Percentiles rank a stretch among this genome's conserved stretches.
Evolutionary conservation across 2,329 filamentous ascomycete genomes (phyloP).

Genomic region (Arachnomyces sp.): DNA sequence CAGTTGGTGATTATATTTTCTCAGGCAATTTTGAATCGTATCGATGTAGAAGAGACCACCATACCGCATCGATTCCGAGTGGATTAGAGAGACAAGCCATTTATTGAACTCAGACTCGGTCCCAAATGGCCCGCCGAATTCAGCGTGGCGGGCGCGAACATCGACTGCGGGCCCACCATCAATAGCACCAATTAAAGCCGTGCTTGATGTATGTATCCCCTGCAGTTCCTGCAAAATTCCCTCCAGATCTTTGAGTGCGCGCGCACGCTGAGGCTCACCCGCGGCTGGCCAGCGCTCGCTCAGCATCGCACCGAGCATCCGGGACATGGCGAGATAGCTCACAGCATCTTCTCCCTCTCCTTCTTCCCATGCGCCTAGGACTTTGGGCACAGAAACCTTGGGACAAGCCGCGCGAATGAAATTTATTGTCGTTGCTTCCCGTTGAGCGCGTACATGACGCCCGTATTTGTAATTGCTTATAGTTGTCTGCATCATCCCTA

Average conservation of each 20-base stretch:
- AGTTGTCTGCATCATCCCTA: no score
- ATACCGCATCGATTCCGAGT: slow-evolving; percentile 13
- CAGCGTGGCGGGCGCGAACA: slow-evolving; percentile 12
- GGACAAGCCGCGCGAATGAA: slow-evolving; percentile 16
- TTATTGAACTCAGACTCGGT: slow-evolving; percentile 19
- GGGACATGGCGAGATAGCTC: slow-evolving; percentile 19
- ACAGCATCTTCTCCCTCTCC: slow-evolving; percentile 11
- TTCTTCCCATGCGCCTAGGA: slow-evolving; percentile 21
- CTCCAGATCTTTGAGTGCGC: slow-evolving; percentile 13
- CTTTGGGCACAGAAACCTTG: slow-evolving; percentile 17
- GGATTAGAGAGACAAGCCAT: slow-evolving; percentile 13
- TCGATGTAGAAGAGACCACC: slow-evolving; percentile 10
- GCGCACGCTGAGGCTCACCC: slow-evolving; percentile 11
- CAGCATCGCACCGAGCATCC: slow-evolving; percentile 16
- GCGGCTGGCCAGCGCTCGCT: slow-evolving; percentile 12
- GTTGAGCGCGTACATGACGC: slow-evolving; percentile 11
- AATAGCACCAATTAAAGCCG: slow-evolving; percentile 7
- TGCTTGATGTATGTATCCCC: slow-evolving; percentile 14
- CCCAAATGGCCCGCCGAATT: slow-evolving; percentile 18
- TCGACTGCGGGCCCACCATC: slow-evolving; percentile 16
- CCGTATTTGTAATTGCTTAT: no score
- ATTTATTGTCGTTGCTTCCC: slow-evolving; percentile 22
- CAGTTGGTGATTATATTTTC: slow-evolving; percentile 14
- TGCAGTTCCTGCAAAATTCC: slow-evolving; percentile 19
- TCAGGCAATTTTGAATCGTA: slow-evolving; percentile 8